Percentiles rank a stretch among this genome's conserved stretches.
Evolutionary conservation across 768 basidiomycete species (phyloP).

Genomic region (Lentinula aciculospora): DNA sequence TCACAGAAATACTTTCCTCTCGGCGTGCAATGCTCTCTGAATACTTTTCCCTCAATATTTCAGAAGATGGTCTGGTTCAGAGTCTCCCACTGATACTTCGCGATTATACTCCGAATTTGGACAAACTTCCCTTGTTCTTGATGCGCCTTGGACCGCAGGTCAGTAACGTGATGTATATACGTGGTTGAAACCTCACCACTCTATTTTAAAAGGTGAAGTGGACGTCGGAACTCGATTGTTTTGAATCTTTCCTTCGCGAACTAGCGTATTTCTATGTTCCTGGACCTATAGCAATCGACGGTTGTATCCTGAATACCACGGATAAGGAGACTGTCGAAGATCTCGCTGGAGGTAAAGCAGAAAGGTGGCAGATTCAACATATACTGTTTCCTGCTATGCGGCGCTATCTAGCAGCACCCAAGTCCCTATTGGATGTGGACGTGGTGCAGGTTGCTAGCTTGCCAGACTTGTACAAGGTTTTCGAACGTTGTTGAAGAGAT

Average conservation of each 20-base stretch:
- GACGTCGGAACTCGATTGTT: constrained; percentile 81
- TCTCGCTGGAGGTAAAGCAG: constrained; percentile 34
- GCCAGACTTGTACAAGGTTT: constrained; percentile 90
- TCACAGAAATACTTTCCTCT: constrained; percentile 51
- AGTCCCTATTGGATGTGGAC: constrained; percentile 60
- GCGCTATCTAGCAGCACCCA: constrained; percentile 66
- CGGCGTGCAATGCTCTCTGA: constrained; percentile 84
- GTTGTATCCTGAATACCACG: background rate
- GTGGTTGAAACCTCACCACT: background rate
- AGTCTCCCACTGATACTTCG: constrained; percentile 77
- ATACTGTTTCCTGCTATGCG: constrained; percentile 84
- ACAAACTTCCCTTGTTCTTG: constrained; percentile 83
- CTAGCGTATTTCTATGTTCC: constrained; percentile 89
- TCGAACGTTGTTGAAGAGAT: constrained; percentile 73
- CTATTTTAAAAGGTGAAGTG: constrained; percentile 70
- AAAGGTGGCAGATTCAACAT: constrained; percentile 87
- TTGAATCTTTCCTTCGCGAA: constrained; percentile 80
- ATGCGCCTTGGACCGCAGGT: constrained; percentile 94
- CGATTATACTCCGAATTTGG: constrained; percentile 87
- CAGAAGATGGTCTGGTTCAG: constrained; percentile 60
- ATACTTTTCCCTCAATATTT: constrained; percentile 81
- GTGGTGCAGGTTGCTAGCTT: constrained; percentile 86
- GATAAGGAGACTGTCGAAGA: background rate
- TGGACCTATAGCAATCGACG: constrained; percentile 31
- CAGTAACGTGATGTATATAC: constrained; percentile 7